Base-by-base conservation (phyloP, 768 basidiomycete species). In the Pisolithus tinctorius region DNA sequence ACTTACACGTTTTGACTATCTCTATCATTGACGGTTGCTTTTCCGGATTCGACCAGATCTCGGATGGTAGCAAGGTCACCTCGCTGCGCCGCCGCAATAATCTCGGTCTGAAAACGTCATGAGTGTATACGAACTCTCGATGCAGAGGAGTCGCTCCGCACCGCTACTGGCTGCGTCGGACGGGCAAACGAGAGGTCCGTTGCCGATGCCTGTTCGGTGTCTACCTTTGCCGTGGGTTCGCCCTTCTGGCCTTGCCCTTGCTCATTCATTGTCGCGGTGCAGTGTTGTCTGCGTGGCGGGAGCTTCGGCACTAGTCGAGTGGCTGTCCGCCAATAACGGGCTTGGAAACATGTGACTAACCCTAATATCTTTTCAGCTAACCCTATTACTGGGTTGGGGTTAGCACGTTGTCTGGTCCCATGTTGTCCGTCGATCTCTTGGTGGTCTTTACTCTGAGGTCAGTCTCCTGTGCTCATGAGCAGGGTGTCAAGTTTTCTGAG, bases 51-150 rank as follows among this genome's bases (percentile, higher is more conserved):
- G 38, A 93, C 73, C 51, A 93, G 78, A 46, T 79, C 67, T 6
- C 77, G 78, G 27, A 95, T 68, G 39, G 78, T 69, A 8, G 68
- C 63, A 6, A 92, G 74, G 60, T 95, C 93, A 9, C 94, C 94
- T 47, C 90, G 76, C 62, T 96, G 94, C 0, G 93, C 84, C 7
- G 93, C 87, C 10, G 87, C 74, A 60, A 95, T 91, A 29, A 96
- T 85, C 52, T 77, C 84, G 17, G 69, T 67, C 82, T 85, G 53
- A 41, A 34, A 41, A 39, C 41, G 34, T 13, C 49, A 52, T 52
- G 38, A 52, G 47, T 53, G 38, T 6, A 43, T 17, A 37, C 2
- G 31, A 8, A 26, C 31, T 14, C 25, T 20, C n/a, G 47, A 54
- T 20, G 20, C 20, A 45, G 27, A 8, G 31, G 34, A 44, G 34